Conservation (phyloP, 345 rosid genomes). For the Lepidium aucheri region DNA sequence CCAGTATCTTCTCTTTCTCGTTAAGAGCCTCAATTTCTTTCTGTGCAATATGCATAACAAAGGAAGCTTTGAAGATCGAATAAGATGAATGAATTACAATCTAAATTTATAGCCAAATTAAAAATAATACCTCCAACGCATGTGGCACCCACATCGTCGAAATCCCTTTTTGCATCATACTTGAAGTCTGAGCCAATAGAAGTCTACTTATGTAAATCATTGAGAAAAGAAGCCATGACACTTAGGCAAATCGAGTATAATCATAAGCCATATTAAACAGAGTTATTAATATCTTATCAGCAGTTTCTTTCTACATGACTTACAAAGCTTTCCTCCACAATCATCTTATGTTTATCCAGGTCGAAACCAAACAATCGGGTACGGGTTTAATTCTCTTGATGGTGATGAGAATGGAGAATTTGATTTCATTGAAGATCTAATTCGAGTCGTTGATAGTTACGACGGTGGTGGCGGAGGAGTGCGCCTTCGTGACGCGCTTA, state of each 20-base stretch:
- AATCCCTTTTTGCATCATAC: constrained; percentile 92
- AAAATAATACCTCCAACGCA: constrained; percentile 54
- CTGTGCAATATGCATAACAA: constrained; percentile 25
- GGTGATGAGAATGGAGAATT: constrained; percentile 26
- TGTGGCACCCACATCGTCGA: constrained; percentile 92
- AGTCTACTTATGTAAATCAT: constrained; percentile 68
- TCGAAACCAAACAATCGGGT: constrained; percentile 21
- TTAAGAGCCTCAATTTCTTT: too few relatives aligned
- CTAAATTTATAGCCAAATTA: not conserved
- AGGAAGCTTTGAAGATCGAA: not conserved
- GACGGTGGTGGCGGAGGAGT: too few relatives aligned
- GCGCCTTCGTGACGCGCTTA: too few relatives aligned
- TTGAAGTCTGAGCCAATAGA: constrained; percentile 97
- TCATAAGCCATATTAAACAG: not conserved
- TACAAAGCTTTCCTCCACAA: constrained; percentile 80
- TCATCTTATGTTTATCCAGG: constrained; percentile 35
- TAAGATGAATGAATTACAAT: not conserved
- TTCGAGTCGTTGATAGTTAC: constrained; percentile 69
- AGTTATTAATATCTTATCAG: not conserved
- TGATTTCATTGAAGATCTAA: constrained; percentile 65
- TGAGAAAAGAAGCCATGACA: constrained; percentile 10
- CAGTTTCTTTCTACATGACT: constrained; percentile 27
- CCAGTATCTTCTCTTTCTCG: constrained; percentile 93
- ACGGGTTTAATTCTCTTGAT: constrained; percentile 20
- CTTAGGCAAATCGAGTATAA: not conserved